Percentiles rank a stretch among this genome's conserved stretches.
These are phyloP conservation scores for Ammopiptanthus mongolicus DNA, from an alignment of 306 rosid species.

Conservation along the genomic window DNA sequence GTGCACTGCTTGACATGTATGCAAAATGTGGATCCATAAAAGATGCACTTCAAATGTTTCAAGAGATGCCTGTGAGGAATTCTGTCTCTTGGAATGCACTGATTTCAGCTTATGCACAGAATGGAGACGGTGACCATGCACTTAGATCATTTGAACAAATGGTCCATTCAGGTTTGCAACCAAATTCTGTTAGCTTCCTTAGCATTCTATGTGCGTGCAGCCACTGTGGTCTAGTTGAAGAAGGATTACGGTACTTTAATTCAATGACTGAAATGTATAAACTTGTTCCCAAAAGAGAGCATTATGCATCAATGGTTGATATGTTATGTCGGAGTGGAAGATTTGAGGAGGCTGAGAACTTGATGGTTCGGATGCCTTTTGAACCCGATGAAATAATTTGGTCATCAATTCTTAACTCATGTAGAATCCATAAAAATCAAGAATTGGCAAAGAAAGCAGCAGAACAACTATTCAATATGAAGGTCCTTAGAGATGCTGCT, in stretches of 20 bases:
- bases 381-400: conserved; percentile 82
- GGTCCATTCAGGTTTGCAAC: conserved; percentile 68
- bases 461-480: conserved; percentile 60
- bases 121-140: conserved; percentile 62
- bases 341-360: conserved; percentile 66
- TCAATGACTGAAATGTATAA: conserved; percentile 49
- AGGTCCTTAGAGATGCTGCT: conserved; percentile 62
- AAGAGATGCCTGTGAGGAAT: conserved; percentile 78
- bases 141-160: conserved; percentile 61
- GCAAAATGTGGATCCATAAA: conserved; percentile 89
- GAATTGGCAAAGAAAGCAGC: conserved; percentile 76
- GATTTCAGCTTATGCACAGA: conserved; percentile 80
- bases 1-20: conserved; percentile 89
- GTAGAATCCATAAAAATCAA: conserved; percentile 80
- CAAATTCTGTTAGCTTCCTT: conserved; percentile 82
- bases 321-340: conserved; percentile 69
- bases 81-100: conserved; percentile 83
- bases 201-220: conserved; percentile 75
- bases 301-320: conserved; percentile 73
- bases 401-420: conserved; percentile 79
- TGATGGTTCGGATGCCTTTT: conserved; percentile 71
- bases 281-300: conserved; percentile 66
- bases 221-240: conserved; percentile 82
- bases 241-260: conserved; percentile 57
- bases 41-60: conserved; percentile 60